These are phyloP conservation scores for Peniophora sp. DNA, from an alignment of 1,284 basidiomycete genomes.

Conservation along the genomic window DNA sequence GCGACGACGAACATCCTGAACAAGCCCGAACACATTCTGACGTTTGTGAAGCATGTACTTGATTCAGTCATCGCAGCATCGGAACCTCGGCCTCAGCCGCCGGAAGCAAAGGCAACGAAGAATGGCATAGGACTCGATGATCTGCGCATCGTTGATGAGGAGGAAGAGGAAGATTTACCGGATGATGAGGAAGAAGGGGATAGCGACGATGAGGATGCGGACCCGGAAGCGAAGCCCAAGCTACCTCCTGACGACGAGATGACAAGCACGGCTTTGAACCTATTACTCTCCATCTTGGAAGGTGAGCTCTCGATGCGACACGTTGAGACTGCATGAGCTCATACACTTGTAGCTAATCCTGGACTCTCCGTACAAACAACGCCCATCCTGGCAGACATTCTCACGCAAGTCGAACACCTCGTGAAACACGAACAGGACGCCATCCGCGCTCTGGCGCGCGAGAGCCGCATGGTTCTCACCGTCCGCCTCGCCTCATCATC, in stretches of 20 bases:
- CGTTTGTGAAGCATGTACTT: conserved; percentile 72
- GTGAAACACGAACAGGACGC: conserved; percentile 36
- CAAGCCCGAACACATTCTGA: conserved; percentile 64
- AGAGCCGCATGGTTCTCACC: conserved; percentile 77
- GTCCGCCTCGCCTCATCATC: conserved; percentile 62
- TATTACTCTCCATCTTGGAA: conserved; percentile 79
- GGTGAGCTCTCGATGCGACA: conserved; percentile 34
- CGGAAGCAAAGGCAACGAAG: conserved; percentile 9
- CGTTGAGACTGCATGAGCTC: background rate
- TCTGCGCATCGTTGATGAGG: conserved; percentile 33
- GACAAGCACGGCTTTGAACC: conserved; percentile 65
- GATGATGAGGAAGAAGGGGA: conserved; percentile 27
- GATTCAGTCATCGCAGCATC: conserved; percentile 14
- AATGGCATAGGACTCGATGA: conserved; percentile 28
- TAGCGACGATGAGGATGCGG: conserved; percentile 51
- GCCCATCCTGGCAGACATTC: conserved; percentile 67
- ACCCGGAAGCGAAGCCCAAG: conserved; percentile 26
- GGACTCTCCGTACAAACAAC: conserved; percentile 53
- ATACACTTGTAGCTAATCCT: conserved; percentile 47
- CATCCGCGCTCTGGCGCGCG: conserved; percentile 56
- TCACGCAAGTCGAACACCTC: conserved; percentile 53
- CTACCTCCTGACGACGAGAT: conserved; percentile 53
- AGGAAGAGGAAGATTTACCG: conserved; percentile 25
- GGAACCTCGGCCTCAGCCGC: conserved; percentile 13
- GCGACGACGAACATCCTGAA: conserved; percentile 53